Percentiles rank a stretch among this genome's conserved stretches.
phyloP scores from a whole-genome alignment of 805 yeast genomes.

The Saccharomycopsis synnaedendra region DNA sequence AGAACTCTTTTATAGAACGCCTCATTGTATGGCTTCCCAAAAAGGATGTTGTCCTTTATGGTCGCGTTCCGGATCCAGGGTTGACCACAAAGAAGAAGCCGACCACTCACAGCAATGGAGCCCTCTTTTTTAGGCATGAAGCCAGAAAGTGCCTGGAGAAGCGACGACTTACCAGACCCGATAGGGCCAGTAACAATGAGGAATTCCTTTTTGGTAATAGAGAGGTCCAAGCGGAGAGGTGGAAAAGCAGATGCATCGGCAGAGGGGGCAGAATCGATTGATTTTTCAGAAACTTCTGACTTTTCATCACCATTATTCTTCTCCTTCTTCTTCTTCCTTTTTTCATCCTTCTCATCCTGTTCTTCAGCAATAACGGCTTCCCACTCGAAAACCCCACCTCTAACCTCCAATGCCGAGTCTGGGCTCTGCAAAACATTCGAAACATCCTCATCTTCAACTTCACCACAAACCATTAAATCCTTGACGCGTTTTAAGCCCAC shows the following conservation, averaged over 20 bases:
- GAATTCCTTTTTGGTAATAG: slow-evolving; percentile 49
- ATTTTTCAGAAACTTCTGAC: slow-evolving; percentile 1
- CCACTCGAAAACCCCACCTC: slow-evolving; percentile 58
- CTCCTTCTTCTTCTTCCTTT: slow-evolving; percentile 2
- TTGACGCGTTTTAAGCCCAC: slow-evolving; percentile 51
- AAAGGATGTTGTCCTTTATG: slow-evolving; percentile 51
- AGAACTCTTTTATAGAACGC: slow-evolving; percentile 40
- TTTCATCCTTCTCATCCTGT: slow-evolving; percentile 4
- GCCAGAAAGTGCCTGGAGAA: slow-evolving; percentile 57
- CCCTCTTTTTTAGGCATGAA: slow-evolving; percentile 48
- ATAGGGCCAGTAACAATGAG: slow-evolving; percentile 66
- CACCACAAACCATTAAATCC: slow-evolving; percentile 36
- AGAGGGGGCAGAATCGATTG: slow-evolving; percentile 13
- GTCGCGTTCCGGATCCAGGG: slow-evolving; percentile 75
- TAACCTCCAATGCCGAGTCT: slow-evolving; percentile 32
- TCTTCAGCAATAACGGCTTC: slow-evolving; percentile 23
- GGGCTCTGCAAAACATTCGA: too few species aligned
- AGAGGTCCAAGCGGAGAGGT: slow-evolving; percentile 29
- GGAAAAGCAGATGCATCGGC: not conserved
- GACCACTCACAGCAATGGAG: slow-evolving; percentile 33
- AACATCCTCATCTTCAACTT: slow-evolving; percentile 18
- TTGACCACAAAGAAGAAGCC: slow-evolving; percentile 32
- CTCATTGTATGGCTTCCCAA: slow-evolving; percentile 40
- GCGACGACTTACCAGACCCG: slow-evolving; percentile 69
- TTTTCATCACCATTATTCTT: slow-evolving; percentile 1